These are phyloP conservation scores for Arachis monticola DNA, from an alignment of 331 rosid species.

Conservation along the genomic window DNA sequence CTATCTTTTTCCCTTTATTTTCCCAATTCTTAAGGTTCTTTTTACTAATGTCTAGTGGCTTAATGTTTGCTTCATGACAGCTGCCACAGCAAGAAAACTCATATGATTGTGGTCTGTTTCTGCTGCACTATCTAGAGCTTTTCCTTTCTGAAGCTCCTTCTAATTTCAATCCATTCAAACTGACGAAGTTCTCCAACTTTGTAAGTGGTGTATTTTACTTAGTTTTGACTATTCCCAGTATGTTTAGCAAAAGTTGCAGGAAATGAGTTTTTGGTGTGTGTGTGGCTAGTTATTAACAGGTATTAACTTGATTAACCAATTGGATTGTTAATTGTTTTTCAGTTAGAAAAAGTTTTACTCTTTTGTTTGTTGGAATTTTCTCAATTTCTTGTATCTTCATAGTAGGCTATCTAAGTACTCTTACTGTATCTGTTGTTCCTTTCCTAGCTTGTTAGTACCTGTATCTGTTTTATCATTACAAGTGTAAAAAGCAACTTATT, in stretches of 20 bases:
- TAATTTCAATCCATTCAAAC: conserved; percentile 74
- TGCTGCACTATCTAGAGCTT: conserved; percentile 93
- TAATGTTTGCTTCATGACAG: conserved; percentile 55
- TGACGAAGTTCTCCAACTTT: conserved; percentile 71
- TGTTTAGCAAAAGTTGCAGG: background rate
- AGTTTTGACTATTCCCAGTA: conserved; percentile 21
- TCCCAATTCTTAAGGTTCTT: background rate
- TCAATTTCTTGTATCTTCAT: conserved; percentile 18
- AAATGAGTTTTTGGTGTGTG: conserved; percentile 10
- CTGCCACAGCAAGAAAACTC: conserved; percentile 96
- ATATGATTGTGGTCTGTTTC: conserved; percentile 88
- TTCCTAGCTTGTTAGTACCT: conserved; percentile 16
- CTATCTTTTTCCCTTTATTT: background rate
- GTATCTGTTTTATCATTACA: conserved; percentile 29
- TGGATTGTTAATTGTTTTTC: conserved; percentile 16
- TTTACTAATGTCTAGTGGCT: conserved; percentile 14
- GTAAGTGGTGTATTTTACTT: conserved; percentile 61
- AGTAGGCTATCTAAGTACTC: conserved; percentile 18
- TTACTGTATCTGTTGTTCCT: conserved; percentile 13
- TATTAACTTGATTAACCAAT: conserved; percentile 17
- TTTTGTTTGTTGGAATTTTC: conserved; percentile 1
- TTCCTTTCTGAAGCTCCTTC: conserved; percentile 82
- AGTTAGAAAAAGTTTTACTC: conserved; percentile 13
- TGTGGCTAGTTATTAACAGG: conserved; percentile 9
- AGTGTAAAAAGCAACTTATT: background rate